These are phyloP conservation scores for Logfia minima DNA, from an alignment of 129 eudicot genomes.

Conservation along the genomic window DNA sequence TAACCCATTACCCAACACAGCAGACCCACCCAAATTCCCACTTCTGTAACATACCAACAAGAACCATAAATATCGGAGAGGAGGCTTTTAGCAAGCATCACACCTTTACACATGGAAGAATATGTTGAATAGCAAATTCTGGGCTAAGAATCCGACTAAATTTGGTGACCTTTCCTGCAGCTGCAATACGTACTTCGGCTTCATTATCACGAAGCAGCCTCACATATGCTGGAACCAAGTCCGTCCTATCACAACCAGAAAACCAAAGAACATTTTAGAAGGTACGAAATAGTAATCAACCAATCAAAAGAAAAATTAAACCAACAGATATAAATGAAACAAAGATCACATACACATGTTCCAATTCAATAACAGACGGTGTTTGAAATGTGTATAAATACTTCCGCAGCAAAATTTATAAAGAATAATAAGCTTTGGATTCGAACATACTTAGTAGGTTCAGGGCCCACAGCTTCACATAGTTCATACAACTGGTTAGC, in stretches of 20 bases:
- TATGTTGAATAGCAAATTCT: constrained; percentile 91
- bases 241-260: constrained; percentile 57
- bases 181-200: constrained; percentile 99
- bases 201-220: constrained; percentile 97
- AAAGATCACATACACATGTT: background rate
- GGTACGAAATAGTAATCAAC: background rate
- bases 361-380: too few relatives aligned
- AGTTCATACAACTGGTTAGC: constrained; percentile 96
- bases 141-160: constrained; percentile 92
- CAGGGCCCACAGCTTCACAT: constrained; percentile 99
- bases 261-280: constrained; percentile 8
- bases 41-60: constrained; percentile 1
- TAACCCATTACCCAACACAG: background rate
- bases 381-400: constrained; percentile 4
- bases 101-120: constrained; percentile 99
- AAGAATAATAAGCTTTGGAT: background rate
- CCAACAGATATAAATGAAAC: constrained; percentile 11
- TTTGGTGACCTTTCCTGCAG: constrained; percentile 98
- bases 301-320: background rate
- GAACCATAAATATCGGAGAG: constrained; percentile 5
- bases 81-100: background rate
- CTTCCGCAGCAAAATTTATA: background rate
- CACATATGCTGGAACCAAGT: constrained; percentile 97
- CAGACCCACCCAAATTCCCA: background rate
- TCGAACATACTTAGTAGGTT: constrained; percentile 77